phyloP scores from a whole-genome alignment of 106 monocot species.

The Iris macrosiphon region DNA sequence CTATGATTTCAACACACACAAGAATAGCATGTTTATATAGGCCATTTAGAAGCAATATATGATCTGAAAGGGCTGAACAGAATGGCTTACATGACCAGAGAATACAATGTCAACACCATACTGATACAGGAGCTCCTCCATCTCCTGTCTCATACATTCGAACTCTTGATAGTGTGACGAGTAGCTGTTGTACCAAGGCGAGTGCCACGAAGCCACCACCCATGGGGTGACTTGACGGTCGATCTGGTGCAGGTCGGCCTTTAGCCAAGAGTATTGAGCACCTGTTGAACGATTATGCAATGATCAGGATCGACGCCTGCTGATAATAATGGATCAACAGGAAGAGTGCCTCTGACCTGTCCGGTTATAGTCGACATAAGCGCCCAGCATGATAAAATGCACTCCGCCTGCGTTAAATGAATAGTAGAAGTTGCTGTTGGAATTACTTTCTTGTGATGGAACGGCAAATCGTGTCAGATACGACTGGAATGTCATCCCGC shows the following conservation, averaged over 20 bases:
- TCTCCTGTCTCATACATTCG: constrained; percentile 88
- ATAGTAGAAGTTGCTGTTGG: constrained; percentile 78
- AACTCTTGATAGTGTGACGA: constrained; percentile 89
- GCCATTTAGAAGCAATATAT: too few species aligned
- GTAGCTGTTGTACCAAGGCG: constrained; percentile 96
- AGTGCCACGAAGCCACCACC: constrained; percentile 85
- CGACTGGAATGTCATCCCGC: constrained; percentile 50
- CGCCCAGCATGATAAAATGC: constrained; percentile 92
- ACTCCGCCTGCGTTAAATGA: constrained; percentile 86
- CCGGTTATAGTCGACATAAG: constrained; percentile 73
- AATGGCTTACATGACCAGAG: constrained; percentile 68
- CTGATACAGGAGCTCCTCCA: constrained; percentile 73
- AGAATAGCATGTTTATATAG: too few species aligned
- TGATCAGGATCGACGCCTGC: not conserved
- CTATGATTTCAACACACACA: too few species aligned
- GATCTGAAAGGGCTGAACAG: too few species aligned
- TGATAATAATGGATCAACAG: not conserved
- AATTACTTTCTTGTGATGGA: constrained; percentile 60
- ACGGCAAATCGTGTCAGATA: constrained; percentile 72
- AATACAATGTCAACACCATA: constrained; percentile 79
- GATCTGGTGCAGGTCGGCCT: constrained; percentile 37
- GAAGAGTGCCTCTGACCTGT: constrained; percentile 28
- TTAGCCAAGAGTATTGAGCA: constrained; percentile 73
- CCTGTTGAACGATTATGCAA: constrained; percentile 26
- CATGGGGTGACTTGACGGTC: constrained; percentile 65